A percentile compares a stretch with the other conserved stretches of the same genome.
These are phyloP conservation scores for Didymellaceae sp. DNA, from an alignment of 2,329 filamentous ascomycete genomes.

Conservation along the genomic window DNA sequence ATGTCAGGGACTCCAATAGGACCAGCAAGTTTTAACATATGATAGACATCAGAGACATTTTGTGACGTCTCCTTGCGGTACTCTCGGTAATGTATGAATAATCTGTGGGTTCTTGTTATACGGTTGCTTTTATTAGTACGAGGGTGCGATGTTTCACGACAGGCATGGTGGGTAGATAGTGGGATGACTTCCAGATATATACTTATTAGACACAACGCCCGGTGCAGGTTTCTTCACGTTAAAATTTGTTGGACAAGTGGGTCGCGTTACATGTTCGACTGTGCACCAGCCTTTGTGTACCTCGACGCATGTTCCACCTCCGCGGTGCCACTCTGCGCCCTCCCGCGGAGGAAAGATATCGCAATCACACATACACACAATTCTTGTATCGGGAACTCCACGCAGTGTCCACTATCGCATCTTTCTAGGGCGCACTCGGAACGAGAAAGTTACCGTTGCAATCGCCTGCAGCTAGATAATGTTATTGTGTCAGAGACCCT, in stretches of 20 bases:
- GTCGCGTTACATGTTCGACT: too few relatives aligned
- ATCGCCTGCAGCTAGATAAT: background rate
- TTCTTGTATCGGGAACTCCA: background rate
- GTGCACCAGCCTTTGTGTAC: too few relatives aligned
- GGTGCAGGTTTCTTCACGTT: too few relatives aligned
- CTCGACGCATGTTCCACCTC: background rate
- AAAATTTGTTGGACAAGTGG: too few relatives aligned
- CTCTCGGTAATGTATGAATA: background rate
- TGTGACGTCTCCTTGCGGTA: background rate
- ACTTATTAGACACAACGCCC: background rate
- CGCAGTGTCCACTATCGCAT: background rate
- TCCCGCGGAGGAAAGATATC: background rate
- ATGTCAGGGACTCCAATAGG: background rate
- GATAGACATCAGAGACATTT: background rate
- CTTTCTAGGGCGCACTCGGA: background rate
- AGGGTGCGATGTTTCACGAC: background rate
- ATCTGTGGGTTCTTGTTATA: background rate
- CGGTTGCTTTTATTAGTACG: background rate
- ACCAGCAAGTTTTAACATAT: constrained; percentile 4
- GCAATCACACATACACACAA: background rate
- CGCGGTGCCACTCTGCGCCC: background rate
- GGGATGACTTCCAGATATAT: background rate
- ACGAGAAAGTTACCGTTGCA: background rate
- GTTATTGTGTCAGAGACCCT: background rate
- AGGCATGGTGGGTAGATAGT: background rate